A percentile compares a stretch with the other conserved stretches of the same genome.
phyloP scores from a whole-genome alignment of 345 rosid genomes.

The Salix arbutifolia region DNA sequence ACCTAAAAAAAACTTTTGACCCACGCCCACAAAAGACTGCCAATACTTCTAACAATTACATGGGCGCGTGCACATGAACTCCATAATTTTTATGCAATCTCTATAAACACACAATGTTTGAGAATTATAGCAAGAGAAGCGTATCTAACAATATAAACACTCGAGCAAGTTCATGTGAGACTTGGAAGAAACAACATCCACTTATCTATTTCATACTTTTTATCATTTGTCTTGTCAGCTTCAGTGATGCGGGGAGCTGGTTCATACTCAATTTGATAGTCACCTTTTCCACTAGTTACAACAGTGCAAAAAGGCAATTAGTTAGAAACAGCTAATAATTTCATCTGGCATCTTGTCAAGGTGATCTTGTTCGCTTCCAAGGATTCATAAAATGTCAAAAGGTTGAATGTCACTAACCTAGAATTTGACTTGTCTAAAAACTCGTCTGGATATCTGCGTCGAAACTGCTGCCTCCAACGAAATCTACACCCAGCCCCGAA shows the following conservation, averaged over 20 bases:
- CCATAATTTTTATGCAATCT: not conserved
- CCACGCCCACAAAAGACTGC: not conserved
- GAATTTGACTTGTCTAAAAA: conserved; percentile 82
- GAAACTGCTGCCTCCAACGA: conserved; percentile 81
- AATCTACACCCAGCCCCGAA: conserved; percentile 44
- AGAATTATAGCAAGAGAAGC: not conserved
- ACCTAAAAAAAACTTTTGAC: not conserved
- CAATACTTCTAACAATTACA: not conserved
- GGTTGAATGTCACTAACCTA: conserved; percentile 32
- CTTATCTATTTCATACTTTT: conserved; percentile 50
- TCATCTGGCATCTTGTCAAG: too few species aligned
- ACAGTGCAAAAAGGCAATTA: conserved; percentile 14
- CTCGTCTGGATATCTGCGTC: conserved; percentile 86
- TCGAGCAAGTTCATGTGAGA: not conserved
- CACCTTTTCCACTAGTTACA: conserved; percentile 75
- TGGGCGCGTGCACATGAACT: not conserved
- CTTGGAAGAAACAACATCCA: not conserved
- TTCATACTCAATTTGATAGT: conserved; percentile 80
- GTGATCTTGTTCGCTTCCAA: too few species aligned
- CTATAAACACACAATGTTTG: not conserved
- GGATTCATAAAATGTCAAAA: too few species aligned
- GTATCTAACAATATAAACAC: not conserved
- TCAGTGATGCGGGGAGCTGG: conserved; percentile 93
- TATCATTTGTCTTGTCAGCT: conserved; percentile 81
- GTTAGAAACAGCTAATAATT: not conserved